Conservation (phyloP, 805 yeast species). For the Zygosaccharomyces pseudorouxii region DNA sequence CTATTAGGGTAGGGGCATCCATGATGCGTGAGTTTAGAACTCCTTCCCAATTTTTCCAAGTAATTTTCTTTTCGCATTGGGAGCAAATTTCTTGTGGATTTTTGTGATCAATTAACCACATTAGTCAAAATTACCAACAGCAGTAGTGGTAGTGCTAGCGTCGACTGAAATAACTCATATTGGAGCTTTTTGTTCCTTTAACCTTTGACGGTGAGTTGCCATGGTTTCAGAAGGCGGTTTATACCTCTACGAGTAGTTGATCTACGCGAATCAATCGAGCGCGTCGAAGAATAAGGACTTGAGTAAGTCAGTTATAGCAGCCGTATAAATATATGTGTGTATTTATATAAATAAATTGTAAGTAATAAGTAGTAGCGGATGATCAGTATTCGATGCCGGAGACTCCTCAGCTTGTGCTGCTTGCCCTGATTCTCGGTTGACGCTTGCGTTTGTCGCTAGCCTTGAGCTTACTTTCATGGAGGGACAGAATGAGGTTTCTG, state of each 20-base stretch:
- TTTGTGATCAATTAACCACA: not conserved
- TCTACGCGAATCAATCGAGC: not conserved
- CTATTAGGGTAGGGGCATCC: not conserved
- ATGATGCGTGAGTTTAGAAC: not conserved
- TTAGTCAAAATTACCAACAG: not conserved
- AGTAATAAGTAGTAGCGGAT: too few species aligned
- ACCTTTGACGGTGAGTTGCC: not conserved
- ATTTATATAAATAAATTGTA: too few species aligned
- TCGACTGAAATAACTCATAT: not conserved
- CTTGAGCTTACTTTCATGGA: slow-evolving; percentile 11
- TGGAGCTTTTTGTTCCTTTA: not conserved
- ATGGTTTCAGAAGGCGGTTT: not conserved
- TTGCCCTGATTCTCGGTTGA: not conserved
- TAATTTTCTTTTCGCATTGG: not conserved
- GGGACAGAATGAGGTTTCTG: slow-evolving; percentile 19
- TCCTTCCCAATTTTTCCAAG: not conserved
- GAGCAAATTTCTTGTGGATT: not conserved
- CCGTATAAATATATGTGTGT: too few species aligned
- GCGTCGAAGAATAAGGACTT: not conserved
- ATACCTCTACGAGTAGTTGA: not conserved
- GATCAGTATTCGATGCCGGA: too few species aligned
- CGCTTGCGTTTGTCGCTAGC: not conserved
- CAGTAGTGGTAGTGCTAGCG: not conserved
- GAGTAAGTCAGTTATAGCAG: too few species aligned
- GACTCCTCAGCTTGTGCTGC: not conserved